A percentile compares a stretch with the other conserved stretches of the same genome.
These are phyloP conservation scores for Alternaria sp. DNA, from an alignment of 2,329 filamentous ascomycete species.

Conservation along the genomic window DNA sequence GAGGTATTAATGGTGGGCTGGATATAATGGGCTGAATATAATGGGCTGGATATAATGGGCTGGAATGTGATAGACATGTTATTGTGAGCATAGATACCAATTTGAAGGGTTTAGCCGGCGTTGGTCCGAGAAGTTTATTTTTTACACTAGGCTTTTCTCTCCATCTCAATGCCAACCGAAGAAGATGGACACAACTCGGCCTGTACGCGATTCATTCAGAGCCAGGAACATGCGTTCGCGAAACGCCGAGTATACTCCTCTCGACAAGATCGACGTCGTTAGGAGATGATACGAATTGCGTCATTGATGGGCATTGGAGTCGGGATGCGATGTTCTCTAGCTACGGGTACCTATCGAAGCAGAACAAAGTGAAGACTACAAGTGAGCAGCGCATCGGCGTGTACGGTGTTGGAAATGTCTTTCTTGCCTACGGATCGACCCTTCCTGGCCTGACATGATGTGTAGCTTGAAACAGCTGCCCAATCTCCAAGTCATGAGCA, in stretches of 20 bases:
- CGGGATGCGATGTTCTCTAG: background rate
- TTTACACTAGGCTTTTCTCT: background rate
- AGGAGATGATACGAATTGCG: background rate
- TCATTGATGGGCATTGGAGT: background rate
- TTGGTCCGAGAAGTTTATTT: background rate
- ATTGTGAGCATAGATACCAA: background rate
- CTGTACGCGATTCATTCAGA: background rate
- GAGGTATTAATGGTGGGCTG: background rate
- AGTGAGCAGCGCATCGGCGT: background rate
- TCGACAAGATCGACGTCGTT: conserved; percentile 15
- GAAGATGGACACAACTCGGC: background rate
- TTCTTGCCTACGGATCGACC: conserved; percentile 1
- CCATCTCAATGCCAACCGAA: background rate
- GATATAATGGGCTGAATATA: background rate
- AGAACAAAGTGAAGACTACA: background rate
- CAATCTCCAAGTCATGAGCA: background rate
- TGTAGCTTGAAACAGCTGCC: conserved; percentile 5
- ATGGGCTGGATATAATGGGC: background rate
- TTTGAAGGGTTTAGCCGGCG: conserved; percentile 8
- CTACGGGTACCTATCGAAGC: background rate
- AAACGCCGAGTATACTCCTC: conserved; percentile 13
- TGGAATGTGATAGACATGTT: background rate
- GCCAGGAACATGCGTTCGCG: conserved; percentile 14
- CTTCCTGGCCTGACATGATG: conserved; percentile 1
- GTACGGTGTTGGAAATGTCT: background rate